phyloP scores from a whole-genome alignment of 75 land plant genomes.

The Sequoia sempervirens region DNA sequence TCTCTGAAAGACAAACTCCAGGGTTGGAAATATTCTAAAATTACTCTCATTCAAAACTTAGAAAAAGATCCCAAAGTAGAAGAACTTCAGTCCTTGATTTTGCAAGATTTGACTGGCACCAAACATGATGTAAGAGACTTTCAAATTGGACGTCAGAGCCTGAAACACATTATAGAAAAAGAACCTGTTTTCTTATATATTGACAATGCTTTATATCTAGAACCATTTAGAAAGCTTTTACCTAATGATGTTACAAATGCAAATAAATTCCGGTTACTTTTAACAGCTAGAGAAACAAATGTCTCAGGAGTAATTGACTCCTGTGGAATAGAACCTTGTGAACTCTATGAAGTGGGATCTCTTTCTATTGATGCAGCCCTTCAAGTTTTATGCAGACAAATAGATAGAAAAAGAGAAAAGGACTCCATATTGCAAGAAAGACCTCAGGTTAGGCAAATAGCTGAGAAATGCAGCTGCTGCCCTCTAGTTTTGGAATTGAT shows the following conservation, averaged over 20 bases:
- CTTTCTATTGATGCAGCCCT: background rate
- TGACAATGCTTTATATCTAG: background rate
- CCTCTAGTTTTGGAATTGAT: no score
- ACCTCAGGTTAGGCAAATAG: no score
- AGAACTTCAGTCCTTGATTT: no score
- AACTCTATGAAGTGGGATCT: background rate
- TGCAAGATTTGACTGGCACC: no score
- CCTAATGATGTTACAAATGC: background rate
- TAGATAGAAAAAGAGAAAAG: no score
- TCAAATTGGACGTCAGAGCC: background rate
- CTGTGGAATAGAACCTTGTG: background rate
- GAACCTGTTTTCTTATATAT: background rate
- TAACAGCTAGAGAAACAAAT: background rate
- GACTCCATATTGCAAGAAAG: no score
- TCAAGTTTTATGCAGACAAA: no score
- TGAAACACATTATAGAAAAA: background rate
- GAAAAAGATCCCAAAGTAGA: no score
- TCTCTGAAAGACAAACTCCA: no score
- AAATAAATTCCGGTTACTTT: background rate
- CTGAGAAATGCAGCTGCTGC: no score
- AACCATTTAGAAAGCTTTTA: background rate
- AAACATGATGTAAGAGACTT: background rate
- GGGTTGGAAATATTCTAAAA: no score
- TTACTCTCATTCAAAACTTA: no score
- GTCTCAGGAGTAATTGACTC: background rate